Evolutionary conservation across 345 rosid genomes (phyloP).

Genomic region (Gossypium herbaceum): DNA sequence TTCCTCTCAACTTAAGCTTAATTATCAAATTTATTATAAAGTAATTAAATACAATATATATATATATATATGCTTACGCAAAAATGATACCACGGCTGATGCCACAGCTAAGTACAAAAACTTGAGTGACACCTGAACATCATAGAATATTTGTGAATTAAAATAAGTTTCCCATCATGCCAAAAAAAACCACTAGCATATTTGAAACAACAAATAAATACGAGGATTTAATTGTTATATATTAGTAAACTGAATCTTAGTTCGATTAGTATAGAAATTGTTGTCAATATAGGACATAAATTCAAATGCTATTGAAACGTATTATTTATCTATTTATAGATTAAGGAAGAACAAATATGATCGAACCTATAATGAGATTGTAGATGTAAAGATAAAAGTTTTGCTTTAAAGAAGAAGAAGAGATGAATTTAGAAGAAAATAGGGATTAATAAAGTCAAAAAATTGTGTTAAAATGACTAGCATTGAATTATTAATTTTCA

Average conservation of each 20-base stretch:
- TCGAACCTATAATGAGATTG: no score
- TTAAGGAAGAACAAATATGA: accelerated
- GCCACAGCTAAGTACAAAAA: constrained; percentile 75
- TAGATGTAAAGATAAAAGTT: no score
- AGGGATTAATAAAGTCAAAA: no score
- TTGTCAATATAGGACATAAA: accelerated
- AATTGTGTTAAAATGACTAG: no score
- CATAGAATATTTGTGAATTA: background rate
- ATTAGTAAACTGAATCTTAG: accelerated
- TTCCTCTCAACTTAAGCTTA: background rate
- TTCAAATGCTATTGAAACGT: accelerated
- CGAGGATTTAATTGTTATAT: background rate
- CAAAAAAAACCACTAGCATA: background rate
- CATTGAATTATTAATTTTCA: no score
- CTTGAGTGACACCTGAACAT: constrained; percentile 54
- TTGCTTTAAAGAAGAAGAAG: no score
- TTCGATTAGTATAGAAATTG: accelerated
- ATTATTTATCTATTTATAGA: no score
- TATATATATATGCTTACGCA: constrained; percentile 48
- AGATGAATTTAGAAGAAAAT: no score
- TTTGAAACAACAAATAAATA: background rate
- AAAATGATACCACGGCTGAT: constrained; percentile 48
- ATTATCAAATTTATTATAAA: background rate
- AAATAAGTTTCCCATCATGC: no score
- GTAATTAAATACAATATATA: background rate